Base-by-base conservation (phyloP, 805 yeast species). In the Teunomyces lycoperdinae region DNA sequence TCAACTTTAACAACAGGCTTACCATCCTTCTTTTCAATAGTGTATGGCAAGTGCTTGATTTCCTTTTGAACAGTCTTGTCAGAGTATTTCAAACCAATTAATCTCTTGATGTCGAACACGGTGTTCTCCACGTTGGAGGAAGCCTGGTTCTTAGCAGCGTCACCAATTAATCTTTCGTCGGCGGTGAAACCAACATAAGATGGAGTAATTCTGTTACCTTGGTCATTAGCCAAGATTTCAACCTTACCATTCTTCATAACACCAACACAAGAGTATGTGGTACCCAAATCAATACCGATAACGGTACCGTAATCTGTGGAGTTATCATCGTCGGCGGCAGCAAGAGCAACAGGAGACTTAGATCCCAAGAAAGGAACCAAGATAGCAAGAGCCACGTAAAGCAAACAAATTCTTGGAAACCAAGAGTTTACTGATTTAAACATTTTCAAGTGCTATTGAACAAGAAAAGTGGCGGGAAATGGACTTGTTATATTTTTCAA, bases 141-240 rank as follows among this genome's bases (percentile, higher is more conserved):
- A 55, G 97, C 97, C 77, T 90, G 97, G 75, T 91, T 90, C 85
- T 90, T 90, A 57, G 97, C 97, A 58, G 97, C 92, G 71, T 89
- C 97, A 76, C 97, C 97, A 64, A 89, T 88, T 63, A 89, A 79
- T 76, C 97, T 84, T 79, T 90, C 97, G 48, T 87, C 81, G 58
- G 87, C 94, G 46, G 96, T 88, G 78, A 90, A 90, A 38, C 96
- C 96, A 48, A 91, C 97, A 68, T 86, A 91, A 29, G 97, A 91
- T 49, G 97, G 97, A 49, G 97, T 91, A 51, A 91, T 90, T 81
- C 97, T 89, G 83, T 90, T 90, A 84, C 97, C 97, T 79, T 90
- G 97, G 73, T 91, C 97, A 70, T 90, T 90, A 64, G 97, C 96
- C 67, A 90, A 87, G 71, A 90, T 91, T 75, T 91, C 97, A 46